These are phyloP conservation scores for Scutellaria galericulata DNA, from an alignment of 257 asterid genomes.

Conservation along the genomic window DNA sequence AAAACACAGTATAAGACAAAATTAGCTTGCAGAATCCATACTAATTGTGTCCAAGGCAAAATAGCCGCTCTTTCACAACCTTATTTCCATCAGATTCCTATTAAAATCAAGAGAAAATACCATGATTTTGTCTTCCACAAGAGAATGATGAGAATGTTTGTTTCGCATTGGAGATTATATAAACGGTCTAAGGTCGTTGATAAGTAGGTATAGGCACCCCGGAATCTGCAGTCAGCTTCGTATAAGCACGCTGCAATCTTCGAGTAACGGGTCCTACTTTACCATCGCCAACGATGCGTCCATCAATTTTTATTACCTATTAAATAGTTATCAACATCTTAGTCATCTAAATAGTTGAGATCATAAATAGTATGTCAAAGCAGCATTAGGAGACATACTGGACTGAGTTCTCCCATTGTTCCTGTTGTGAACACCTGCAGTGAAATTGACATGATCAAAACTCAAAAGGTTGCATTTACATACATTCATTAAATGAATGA, in stretches of 20 bases:
- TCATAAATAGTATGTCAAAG: not conserved
- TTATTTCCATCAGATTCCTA: too few species aligned
- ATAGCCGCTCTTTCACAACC: too few species aligned
- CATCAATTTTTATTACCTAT: conserved; percentile 80
- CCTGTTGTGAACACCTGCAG: conserved; percentile 80
- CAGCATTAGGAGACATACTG: conserved; percentile 50
- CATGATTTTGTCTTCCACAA: not conserved
- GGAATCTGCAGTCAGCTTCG: conserved; percentile 52
- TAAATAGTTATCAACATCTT: not conserved
- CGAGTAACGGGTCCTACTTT: conserved; percentile 79
- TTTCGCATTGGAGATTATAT: too few species aligned
- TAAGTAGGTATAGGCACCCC: conserved; percentile 89
- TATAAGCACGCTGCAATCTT: conserved; percentile 67
- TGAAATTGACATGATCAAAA: not conserved
- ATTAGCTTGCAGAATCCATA: too few species aligned
- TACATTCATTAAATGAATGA: not conserved
- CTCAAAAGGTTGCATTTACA: too few species aligned
- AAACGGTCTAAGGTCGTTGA: conserved; percentile 40
- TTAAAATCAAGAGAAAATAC: too few species aligned
- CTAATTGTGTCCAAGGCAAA: too few species aligned
- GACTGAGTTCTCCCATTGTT: conserved; percentile 91
- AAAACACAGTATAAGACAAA: too few species aligned
- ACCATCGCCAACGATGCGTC: conserved; percentile 81
- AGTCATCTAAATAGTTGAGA: not conserved
- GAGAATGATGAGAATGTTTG: not conserved